Percentiles rank a stretch among this genome's conserved stretches.
These are phyloP conservation scores for Solanum piurae DNA, from an alignment of 257 asterid genomes.

Conservation along the genomic window DNA sequence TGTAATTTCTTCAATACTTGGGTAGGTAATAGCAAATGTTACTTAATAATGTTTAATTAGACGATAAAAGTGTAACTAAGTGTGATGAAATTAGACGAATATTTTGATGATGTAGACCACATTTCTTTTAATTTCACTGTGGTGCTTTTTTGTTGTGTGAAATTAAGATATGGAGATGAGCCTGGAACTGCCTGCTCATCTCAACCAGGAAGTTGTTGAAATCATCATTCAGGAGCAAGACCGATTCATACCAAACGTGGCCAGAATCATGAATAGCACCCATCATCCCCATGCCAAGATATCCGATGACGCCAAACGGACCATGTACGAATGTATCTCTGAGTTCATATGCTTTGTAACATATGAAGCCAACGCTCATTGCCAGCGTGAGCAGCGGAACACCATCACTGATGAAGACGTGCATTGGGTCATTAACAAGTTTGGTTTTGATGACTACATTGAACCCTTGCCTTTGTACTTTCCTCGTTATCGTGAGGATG, in stretches of 20 bases:
- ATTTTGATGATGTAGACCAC: not conserved
- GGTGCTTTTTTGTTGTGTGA: not conserved
- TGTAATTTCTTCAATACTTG: too few species aligned
- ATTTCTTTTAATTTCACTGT: not conserved
- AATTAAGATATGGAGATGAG: not conserved
- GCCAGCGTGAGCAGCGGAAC: constrained; percentile 95
- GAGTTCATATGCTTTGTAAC: constrained; percentile 93
- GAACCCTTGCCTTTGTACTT: constrained; percentile 78
- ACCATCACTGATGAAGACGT: constrained; percentile 94
- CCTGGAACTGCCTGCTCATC: not conserved
- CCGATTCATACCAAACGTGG: constrained; percentile 90
- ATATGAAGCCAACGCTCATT: constrained; percentile 83
- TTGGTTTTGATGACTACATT: constrained; percentile 84
- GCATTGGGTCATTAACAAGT: constrained; percentile 96
- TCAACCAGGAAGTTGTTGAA: constrained; percentile 10
- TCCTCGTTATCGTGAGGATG: constrained; percentile 69
- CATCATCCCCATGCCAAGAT: constrained; percentile 84
- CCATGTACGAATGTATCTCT: constrained; percentile 81
- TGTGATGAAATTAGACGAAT: not conserved
- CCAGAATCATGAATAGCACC: constrained; percentile 77
- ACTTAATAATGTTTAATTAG: not conserved
- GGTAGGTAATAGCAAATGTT: not conserved
- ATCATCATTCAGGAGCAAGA: constrained; percentile 89
- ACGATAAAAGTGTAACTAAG: too few species aligned
- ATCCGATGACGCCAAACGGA: constrained; percentile 87